Evolutionary conservation across 2,329 filamentous ascomycete genomes (phyloP).

Genomic region (Annulohypoxylon truncatum): DNA sequence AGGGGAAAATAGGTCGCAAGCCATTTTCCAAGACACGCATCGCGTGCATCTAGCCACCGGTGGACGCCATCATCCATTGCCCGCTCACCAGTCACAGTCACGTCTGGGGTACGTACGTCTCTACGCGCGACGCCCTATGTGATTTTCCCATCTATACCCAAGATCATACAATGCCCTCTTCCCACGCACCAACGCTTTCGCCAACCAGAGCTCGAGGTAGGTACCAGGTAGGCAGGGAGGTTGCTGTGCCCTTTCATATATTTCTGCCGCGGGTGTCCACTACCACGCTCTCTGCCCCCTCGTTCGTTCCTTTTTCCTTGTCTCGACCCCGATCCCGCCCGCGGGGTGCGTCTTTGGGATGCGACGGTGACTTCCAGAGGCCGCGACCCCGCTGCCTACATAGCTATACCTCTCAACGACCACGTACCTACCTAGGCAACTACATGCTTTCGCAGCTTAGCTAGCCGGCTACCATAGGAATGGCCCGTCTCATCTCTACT

Average conservation of each 20-base stretch:
- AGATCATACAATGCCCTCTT: constrained; percentile 22
- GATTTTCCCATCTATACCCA: constrained; percentile 26
- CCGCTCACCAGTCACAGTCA: constrained; percentile 29
- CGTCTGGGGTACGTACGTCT: constrained; percentile 8
- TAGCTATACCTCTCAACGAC: background rate
- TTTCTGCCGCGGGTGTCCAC: constrained; percentile 38
- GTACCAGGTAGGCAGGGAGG: constrained; percentile 34
- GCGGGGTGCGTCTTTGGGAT: constrained; percentile 32
- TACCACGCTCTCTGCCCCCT: background rate
- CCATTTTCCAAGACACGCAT: constrained; percentile 38
- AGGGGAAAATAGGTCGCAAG: constrained; percentile 12
- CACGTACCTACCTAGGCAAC: background rate
- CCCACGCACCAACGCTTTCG: constrained; percentile 2
- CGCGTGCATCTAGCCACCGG: constrained; percentile 30
- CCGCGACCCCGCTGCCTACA: constrained; percentile 17
- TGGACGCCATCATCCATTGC: background rate
- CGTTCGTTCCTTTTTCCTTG: background rate
- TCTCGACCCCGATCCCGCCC: constrained; percentile 35
- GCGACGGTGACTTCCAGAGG: constrained; percentile 27
- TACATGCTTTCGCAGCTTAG: background rate
- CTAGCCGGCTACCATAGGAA: background rate
- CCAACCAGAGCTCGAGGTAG: constrained; percentile 32
- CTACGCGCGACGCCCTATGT: constrained; percentile 11
- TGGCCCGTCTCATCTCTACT: background rate
- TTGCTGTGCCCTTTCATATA: constrained; percentile 24